phyloP scores from a whole-genome alignment of 2,329 filamentous ascomycete species.

The Drechslerella dactyloides region DNA sequence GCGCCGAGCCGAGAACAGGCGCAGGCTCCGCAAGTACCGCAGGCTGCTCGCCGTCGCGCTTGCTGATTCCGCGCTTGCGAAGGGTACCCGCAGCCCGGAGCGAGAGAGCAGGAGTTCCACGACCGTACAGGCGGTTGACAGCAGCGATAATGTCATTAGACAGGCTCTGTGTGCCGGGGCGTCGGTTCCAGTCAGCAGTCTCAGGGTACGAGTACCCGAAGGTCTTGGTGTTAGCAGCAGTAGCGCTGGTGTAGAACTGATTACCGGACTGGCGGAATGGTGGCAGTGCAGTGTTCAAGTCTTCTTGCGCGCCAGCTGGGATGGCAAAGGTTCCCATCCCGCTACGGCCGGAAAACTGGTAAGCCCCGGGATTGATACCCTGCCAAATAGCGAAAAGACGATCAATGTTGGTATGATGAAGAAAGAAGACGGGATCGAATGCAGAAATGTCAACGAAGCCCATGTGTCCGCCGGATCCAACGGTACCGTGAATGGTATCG shows the following conservation, averaged over 20 bases:
- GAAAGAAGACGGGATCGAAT: constrained; percentile 78
- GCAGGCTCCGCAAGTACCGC: neutral
- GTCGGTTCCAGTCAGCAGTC: constrained; percentile 60
- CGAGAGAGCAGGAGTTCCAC: constrained; percentile 50
- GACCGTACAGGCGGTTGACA: constrained; percentile 70
- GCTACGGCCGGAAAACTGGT: constrained; percentile 14
- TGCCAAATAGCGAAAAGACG: constrained; percentile 79
- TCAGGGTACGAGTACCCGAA: constrained; percentile 81
- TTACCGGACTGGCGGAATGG: constrained; percentile 52
- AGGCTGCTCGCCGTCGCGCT: constrained; percentile 16
- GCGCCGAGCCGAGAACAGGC: constrained; percentile 27
- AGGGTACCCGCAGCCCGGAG: constrained; percentile 35
- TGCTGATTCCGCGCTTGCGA: constrained; percentile 31
- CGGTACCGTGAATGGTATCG: constrained; percentile 46
- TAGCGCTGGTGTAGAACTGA: constrained; percentile 48
- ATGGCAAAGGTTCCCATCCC: constrained; percentile 26
- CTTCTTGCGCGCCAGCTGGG: constrained; percentile 38
- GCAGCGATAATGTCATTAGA: constrained; percentile 60
- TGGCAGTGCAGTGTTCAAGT: constrained; percentile 52
- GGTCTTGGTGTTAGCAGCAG: constrained; percentile 59
- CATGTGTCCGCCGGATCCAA: constrained; percentile 54
- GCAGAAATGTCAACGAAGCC: constrained; percentile 73
- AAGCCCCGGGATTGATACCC: constrained; percentile 66
- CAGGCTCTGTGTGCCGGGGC: constrained; percentile 58
- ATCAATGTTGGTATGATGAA: constrained; percentile 78